These are phyloP conservation scores for Aspergillus campestris DNA, from an alignment of 495 filamentous ascomycete genomes.

Conservation along the genomic window DNA sequence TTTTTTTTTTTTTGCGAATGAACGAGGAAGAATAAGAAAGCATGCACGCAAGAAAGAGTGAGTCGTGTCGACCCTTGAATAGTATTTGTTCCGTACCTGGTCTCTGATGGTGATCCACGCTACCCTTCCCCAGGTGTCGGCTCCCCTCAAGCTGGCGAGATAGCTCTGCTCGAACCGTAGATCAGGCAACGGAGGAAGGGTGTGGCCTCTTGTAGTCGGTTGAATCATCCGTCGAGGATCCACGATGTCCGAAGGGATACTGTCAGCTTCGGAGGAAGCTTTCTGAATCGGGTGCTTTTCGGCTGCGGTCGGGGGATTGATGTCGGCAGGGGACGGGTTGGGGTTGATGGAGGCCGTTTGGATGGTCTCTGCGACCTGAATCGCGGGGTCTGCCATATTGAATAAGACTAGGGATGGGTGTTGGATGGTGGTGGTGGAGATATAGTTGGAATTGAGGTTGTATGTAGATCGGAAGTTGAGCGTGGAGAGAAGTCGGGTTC, in stretches of 20 bases:
- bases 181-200: slow-evolving; percentile 81
- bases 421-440: not conserved
- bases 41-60: too few species aligned
- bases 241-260: slow-evolving; percentile 37
- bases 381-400: slow-evolving; percentile 37
- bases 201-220: slow-evolving; percentile 42
- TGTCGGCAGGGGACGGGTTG: slow-evolving; percentile 58
- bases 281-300: slow-evolving; percentile 41
- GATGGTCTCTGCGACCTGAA: slow-evolving; percentile 64
- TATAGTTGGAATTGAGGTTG: slow-evolving; percentile 2
- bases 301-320: slow-evolving; percentile 70
- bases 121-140: slow-evolving; percentile 67
- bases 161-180: slow-evolving; percentile 97
- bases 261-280: slow-evolving; percentile 40
- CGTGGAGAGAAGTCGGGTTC: not conserved
- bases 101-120: slow-evolving; percentile 79
- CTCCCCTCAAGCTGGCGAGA: slow-evolving; percentile 69
- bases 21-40: too few species aligned
- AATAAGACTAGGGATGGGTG: not conserved
- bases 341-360: slow-evolving; percentile 70
- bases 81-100: slow-evolving; percentile 50
- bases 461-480: not conserved
- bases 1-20: too few species aligned
- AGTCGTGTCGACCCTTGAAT: too few species aligned
- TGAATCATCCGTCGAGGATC: slow-evolving; percentile 47